Base-by-base conservation (phyloP, 768 basidiomycete genomes). In the Russula brevipes region DNA sequence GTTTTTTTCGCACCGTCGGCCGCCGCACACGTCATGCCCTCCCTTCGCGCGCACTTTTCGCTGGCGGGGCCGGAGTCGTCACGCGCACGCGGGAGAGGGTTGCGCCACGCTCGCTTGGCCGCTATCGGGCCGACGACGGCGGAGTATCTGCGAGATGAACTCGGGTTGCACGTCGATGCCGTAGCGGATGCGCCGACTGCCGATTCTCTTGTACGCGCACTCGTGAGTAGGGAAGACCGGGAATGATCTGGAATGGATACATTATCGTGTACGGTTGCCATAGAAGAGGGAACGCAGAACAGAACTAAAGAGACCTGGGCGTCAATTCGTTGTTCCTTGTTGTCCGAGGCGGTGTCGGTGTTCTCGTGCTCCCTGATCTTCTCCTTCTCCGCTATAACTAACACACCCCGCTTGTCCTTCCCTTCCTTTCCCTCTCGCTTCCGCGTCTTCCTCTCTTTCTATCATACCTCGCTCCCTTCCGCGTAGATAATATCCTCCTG, bases 1-100 rank as follows among this genome's bases (percentile, higher is more conserved):
- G 82, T 86, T 19, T 83, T 82, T 70, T 91, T 91, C 68, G 87
- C 89, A 0, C 89, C 89, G 4, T 91, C 89, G 1, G 80, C 82
- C 2, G 86, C 87, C 0, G 78, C 78, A 31, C 80, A 82, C 52
- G 84, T 81, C 17, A 72, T 76, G 7, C 87, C 87, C 2, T 70
- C 77, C 11, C 65, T 91, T 41, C 71, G 70, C 8, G 70, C 77
- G 36, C 71, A 77, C 57, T 85, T 88, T 67, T 50, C 69, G 3
- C 68, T 85, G n/a, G 71, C 14, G 33, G 63, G 1, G 42, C 14
- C 59, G 63, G 30, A 49, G 31, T 30, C 53, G 1, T 54, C 52
- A 11, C n/a, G 4, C 46, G 39, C 24, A 16, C 42, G 12, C 24
- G 33, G 10, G 12, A 24, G 4, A 44, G 1, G 2, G 39, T 17